Conservation (phyloP, 768 basidiomycete species). For the Leccinum obscurum region DNA sequence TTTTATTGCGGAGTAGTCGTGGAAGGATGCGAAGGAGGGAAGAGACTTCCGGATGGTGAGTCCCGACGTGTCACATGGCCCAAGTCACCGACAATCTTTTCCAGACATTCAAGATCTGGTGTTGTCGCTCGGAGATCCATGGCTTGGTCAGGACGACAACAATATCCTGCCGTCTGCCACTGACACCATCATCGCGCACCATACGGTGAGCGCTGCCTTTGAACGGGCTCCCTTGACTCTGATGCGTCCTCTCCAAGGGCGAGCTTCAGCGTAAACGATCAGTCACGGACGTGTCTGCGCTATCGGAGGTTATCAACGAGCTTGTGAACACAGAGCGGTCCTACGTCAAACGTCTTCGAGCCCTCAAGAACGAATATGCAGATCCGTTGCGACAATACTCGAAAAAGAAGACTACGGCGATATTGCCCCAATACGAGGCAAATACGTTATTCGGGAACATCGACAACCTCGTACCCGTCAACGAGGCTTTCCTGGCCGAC, state of each 20-base stretch:
- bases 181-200: slow-evolving; percentile 37
- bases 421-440: slow-evolving; percentile 88
- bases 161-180: slow-evolving; percentile 46
- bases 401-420: slow-evolving; percentile 78
- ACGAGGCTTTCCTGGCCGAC: slow-evolving; percentile 81
- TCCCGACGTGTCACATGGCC: slow-evolving; percentile 5
- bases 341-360: slow-evolving; percentile 81
- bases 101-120: slow-evolving; percentile 80
- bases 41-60: slow-evolving; percentile 66
- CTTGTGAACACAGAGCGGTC: slow-evolving; percentile 86
- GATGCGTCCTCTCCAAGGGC: slow-evolving; percentile 17
- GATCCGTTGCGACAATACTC: slow-evolving; percentile 89
- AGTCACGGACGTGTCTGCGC: slow-evolving; percentile 61
- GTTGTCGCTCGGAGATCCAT: slow-evolving; percentile 69
- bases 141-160: slow-evolving; percentile 51
- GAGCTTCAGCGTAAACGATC: slow-evolving; percentile 50
- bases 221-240: slow-evolving; percentile 8
- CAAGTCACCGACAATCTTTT: slow-evolving; percentile 12
- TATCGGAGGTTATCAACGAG: slow-evolving; percentile 79
- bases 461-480: slow-evolving; percentile 85
- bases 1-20: slow-evolving; percentile 92
- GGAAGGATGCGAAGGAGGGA: slow-evolving; percentile 75
- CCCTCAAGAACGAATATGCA: slow-evolving; percentile 86
- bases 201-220: slow-evolving; percentile 42
- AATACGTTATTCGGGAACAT: slow-evolving; percentile 94